Evolutionary conservation across 2,329 filamentous ascomycete genomes (phyloP).

Genomic region (Incumbomyces delicatus): DNA sequence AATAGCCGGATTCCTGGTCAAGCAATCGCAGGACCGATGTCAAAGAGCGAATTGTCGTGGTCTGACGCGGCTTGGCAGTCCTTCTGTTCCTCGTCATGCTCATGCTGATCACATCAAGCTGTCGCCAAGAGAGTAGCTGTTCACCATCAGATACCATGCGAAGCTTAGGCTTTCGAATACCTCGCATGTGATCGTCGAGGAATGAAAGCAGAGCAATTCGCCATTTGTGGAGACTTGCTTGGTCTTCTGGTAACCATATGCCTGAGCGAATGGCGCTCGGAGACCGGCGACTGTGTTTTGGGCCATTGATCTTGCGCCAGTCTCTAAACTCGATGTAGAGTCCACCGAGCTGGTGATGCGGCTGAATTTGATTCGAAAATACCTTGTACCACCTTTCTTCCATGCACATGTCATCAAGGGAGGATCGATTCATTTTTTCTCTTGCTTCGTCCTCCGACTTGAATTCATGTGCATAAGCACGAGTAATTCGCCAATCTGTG

Average conservation of each 20-base stretch:
- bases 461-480: neutral
- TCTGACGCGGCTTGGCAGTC: neutral
- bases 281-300: no score
- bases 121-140: neutral
- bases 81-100: neutral
- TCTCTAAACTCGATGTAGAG: conserved; percentile 7
- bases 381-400: conserved; percentile 13
- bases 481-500: conserved; percentile 9
- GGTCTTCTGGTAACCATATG: neutral
- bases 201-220: neutral
- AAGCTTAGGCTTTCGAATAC: neutral
- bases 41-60: no score
- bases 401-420: conserved; percentile 7
- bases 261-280: no score
- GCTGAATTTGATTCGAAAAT: conserved; percentile 7
- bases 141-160: neutral
- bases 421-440: neutral
- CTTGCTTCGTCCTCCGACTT: neutral
- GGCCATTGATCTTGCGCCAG: conserved; percentile 3
- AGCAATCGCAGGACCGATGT: no score
- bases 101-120: neutral
- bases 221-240: neutral
- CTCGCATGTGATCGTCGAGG: conserved; percentile 1
- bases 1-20: no score
- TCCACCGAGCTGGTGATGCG: conserved; percentile 7